Percentiles rank a stretch among this genome's conserved stretches.
These are phyloP conservation scores for Scalesia atractyloides DNA, from an alignment of 129 eudicot genomes.

Conservation along the genomic window DNA sequence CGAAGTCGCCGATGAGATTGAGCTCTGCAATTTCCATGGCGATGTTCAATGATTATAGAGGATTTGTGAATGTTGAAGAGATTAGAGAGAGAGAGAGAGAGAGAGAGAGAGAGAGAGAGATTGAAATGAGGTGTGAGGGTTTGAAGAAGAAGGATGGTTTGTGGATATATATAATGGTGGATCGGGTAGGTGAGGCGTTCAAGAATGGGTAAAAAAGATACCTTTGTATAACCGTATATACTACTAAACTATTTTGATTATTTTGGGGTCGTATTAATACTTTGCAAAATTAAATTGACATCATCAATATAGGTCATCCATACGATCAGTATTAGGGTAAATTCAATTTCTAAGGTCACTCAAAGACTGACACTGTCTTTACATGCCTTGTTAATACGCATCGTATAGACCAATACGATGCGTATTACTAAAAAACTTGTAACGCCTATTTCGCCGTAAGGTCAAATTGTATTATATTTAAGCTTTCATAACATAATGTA, in stretches of 20 bases:
- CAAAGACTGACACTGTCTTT: too few species aligned
- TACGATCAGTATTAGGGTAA: too few species aligned
- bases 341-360: too few species aligned
- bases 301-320: too few species aligned
- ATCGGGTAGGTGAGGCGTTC: constrained; percentile 1
- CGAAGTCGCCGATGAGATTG: constrained; percentile 62
- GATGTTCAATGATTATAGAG: background rate
- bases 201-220: constrained; percentile 24
- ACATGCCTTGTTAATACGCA: too few species aligned
- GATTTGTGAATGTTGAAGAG: background rate
- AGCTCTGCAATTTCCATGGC: constrained; percentile 61
- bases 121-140: constrained; percentile 28
- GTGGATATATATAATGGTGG: constrained; percentile 44
- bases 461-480: too few species aligned
- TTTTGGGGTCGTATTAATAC: too few species aligned
- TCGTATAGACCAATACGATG: too few species aligned
- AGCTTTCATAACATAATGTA: too few species aligned
- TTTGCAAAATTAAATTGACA: too few species aligned
- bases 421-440: too few species aligned
- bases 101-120: constrained; percentile 9
- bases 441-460: too few species aligned
- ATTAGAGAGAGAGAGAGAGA: constrained; percentile 11
- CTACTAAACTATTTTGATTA: background rate
- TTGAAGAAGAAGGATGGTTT: constrained; percentile 16
- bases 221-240: background rate